phyloP scores from a whole-genome alignment of 2,329 filamentous ascomycete genomes.

The Pseudopithomyces maydicus region DNA sequence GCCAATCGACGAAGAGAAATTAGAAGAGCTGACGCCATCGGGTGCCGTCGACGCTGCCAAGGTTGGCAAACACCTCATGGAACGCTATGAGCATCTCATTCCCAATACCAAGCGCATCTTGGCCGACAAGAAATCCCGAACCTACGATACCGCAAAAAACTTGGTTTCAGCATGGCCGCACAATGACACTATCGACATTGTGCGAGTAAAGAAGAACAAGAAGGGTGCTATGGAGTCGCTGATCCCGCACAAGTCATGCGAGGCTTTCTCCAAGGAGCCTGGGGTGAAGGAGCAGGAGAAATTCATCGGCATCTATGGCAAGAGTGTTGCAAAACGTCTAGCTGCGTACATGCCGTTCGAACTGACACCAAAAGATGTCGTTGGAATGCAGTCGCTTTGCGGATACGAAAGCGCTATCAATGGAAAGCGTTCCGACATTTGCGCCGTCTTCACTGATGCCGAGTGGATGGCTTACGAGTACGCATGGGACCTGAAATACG shows the following conservation, averaged over 20 bases:
- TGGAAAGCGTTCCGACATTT: slow-evolving; percentile 63
- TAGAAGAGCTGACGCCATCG: slow-evolving; percentile 37
- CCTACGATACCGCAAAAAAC: slow-evolving; percentile 40
- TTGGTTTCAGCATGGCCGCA: slow-evolving; percentile 37
- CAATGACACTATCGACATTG: slow-evolving; percentile 36
- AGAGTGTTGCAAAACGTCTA: slow-evolving; percentile 29
- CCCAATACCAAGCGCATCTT: slow-evolving; percentile 42
- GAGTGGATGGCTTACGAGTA: slow-evolving; percentile 71
- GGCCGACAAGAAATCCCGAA: slow-evolving; percentile 44
- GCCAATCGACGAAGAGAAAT: slow-evolving; percentile 60
- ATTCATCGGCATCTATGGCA: slow-evolving; percentile 36
- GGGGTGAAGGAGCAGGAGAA: slow-evolving; percentile 33
- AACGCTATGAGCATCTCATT: slow-evolving; percentile 58
- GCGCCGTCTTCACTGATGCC: slow-evolving; percentile 61
- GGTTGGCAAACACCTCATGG: slow-evolving; percentile 64
- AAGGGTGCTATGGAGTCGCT: slow-evolving; percentile 35
- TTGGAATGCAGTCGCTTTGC: slow-evolving; percentile 68
- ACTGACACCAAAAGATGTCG: slow-evolving; percentile 64
- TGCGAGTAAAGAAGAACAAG: slow-evolving; percentile 35
- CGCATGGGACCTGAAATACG: slow-evolving; percentile 65
- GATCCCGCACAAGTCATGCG: slow-evolving; percentile 42
- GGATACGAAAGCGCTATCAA: slow-evolving; percentile 68
- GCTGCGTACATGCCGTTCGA: slow-evolving; percentile 54
- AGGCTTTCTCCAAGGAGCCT: slow-evolving; percentile 39
- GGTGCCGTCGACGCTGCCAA: slow-evolving; percentile 58